Evolutionary conservation across 768 basidiomycete genomes (phyloP), one percentile per base, ranked within the genome.

Genomic region (Rhodotorula toruloides): DNA sequence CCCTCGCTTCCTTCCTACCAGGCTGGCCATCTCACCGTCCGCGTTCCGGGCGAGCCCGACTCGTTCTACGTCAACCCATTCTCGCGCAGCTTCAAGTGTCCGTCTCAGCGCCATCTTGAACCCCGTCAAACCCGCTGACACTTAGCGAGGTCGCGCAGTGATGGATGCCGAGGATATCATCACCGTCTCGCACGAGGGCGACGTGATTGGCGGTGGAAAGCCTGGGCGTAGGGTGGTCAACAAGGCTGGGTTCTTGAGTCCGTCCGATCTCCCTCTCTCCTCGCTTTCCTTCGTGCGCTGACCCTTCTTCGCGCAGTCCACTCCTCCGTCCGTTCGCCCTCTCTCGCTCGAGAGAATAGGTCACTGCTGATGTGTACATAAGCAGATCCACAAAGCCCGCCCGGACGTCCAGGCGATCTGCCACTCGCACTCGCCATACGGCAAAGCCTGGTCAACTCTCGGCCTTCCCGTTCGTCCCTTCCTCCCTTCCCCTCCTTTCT

Each of bases 401-500:
- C 81, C 82, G 12, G 82, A 83, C 62, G 78, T 83, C 42, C 56
- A 80, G 25, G 67, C 67, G 3, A 68, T 68, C 52, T 63, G 67
- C 57, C 67, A 68, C 58, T 56, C 53, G 11, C 67, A 68, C 49
- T 50, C 47, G 2, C n/a, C 54, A 12, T 76, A 80, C 73, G 83
- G 82, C 43, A 83, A 81, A 71, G 81, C 82, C 0, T 84, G 81
- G 75, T 80, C 81, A 13, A 76, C 80, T 14, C 78, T 83, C 32
- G 81, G 82, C 21, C 77, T 48, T 31, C 54, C 68, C 16, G 65
- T 58, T 17, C 29, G 54, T 46, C 19, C 5, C 11, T 2, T 13
- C 39, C 10, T 31, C 25, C 27, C 25, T 32, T 4, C 21, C 9
- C 25, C 22, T 14, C 16, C 36, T 25, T 19, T 50, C 37, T 10